Base-by-base conservation (phyloP, 805 yeast species). In the Schwanniomyces polymorphus region DNA sequence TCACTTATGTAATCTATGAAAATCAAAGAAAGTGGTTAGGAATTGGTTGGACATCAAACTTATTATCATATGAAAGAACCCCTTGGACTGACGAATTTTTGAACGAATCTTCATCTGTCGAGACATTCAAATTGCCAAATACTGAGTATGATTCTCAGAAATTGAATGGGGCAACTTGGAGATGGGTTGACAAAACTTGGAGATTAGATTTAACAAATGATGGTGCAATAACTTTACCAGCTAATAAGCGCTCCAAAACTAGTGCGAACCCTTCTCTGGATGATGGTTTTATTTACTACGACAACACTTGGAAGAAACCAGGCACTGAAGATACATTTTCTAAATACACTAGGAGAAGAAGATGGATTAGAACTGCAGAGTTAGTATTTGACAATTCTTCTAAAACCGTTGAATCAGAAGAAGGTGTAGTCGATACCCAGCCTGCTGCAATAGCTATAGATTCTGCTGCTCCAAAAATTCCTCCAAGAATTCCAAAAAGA, bases 21-120 rank as follows among this genome's bases (percentile, higher is more conserved):
- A 92, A 92, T 64, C 98, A 92, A 71, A 82, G 99, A 61, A 84
- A 95, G 58, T 92, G 99, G 99, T 75, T 92, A 34, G 98, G 97
- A 11, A 88, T 92, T 57, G 99, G 99, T 10, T 92, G 99, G 99
- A 92, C 98, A 0, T 76, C 95, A 12, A 91, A 91, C 60, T 75
- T 94, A 62, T 76, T 94, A 51, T 85, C 95, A 42, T 92, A 92
- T 62, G 99, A 92, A 68, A 80, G 99, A 61, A 85, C 96, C 0
- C 86, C 98, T 3, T 92, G 98, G 97, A 91, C 98, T 0, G 99
- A 92, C 63, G 97, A 91, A 64, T 91, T 91, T 60, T 73, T 91
- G 52, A 92, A 91, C 65, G 97, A 91, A 62, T 80, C 89, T 1
- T 82, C 86, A 5, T 75, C 91, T 7, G 85, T 91, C 16, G 94